Percentiles rank a stretch among this genome's conserved stretches.
These are phyloP conservation scores for Podospora australis DNA, from an alignment of 495 filamentous ascomycete species.

Conservation along the genomic window DNA sequence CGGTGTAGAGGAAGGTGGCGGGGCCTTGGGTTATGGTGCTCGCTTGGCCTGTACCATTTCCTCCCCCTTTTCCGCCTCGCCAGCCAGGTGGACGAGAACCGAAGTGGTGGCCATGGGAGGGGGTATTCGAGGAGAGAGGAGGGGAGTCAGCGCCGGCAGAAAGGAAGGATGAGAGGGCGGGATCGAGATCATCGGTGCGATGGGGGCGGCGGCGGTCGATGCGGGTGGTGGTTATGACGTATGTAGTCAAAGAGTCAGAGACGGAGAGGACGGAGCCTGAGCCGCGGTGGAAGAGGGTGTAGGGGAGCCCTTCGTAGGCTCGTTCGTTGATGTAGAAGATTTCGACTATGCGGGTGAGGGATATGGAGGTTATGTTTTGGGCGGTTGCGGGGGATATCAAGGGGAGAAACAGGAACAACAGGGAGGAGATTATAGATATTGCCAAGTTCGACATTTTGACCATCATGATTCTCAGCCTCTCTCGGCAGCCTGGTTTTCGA, in stretches of 20 bases:
- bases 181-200: not conserved
- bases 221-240: slow-evolving; percentile 18
- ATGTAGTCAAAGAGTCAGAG: slow-evolving; percentile 21
- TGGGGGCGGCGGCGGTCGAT: slow-evolving; percentile 1
- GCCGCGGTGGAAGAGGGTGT: slow-evolving; percentile 18
- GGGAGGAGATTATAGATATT: too few relatives aligned
- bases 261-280: slow-evolving; percentile 17
- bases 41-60: slow-evolving; percentile 15
- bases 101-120: not conserved
- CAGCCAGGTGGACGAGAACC: not conserved
- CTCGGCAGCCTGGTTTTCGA: too few relatives aligned
- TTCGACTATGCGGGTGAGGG: slow-evolving; percentile 13
- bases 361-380: not conserved
- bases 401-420: not conserved
- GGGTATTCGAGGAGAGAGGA: not conserved
- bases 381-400: not conserved
- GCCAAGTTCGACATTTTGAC: too few relatives aligned
- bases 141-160: slow-evolving; percentile 1
- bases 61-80: not conserved
- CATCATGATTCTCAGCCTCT: too few relatives aligned
- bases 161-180: not conserved
- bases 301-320: slow-evolving; percentile 20
- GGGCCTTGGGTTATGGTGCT: slow-evolving; percentile 26
- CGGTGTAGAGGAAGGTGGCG: slow-evolving; percentile 21
- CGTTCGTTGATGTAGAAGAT: slow-evolving; percentile 26